Evolutionary conservation across 164 flowering plant genomes (phyloP).

Genomic region (Stephania cephalantha): DNA sequence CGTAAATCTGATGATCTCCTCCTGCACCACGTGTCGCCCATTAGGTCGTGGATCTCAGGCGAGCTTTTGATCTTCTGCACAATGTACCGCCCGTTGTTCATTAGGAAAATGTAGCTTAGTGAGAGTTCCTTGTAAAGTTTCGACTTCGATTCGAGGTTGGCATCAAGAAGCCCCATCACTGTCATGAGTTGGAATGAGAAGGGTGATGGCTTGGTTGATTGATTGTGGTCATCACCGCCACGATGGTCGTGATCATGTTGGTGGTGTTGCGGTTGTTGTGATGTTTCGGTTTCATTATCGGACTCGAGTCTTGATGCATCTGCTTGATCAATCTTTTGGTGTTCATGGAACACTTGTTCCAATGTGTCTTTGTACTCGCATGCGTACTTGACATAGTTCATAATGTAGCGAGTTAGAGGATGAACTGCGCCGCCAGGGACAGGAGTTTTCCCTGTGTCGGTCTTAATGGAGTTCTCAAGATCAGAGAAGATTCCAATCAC

Average conservation of each 20-base stretch:
- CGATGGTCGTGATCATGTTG: too few relatives aligned
- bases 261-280: too few relatives aligned
- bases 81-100: conserved; percentile 89
- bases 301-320: conserved; percentile 15
- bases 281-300: neutral
- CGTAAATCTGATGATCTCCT: conserved; percentile 56
- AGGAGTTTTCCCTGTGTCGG: conserved; percentile 50
- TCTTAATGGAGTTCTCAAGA: conserved; percentile 64
- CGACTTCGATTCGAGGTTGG: conserved; percentile 56
- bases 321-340: conserved; percentile 27
- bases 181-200: conserved; percentile 37
- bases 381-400: conserved; percentile 66
- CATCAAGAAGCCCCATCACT: conserved; percentile 60
- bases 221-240: neutral
- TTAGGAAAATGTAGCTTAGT: conserved; percentile 58
- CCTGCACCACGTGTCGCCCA: conserved; percentile 63
- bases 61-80: conserved; percentile 74
- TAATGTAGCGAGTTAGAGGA: conserved; percentile 74
- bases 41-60: conserved; percentile 39
- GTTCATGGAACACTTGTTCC: conserved; percentile 49
- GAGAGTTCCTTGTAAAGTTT: conserved; percentile 62
- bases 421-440: conserved; percentile 90
- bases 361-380: conserved; percentile 69
- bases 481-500: conserved; percentile 55
- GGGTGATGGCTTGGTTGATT: conserved; percentile 24